Base-by-base conservation (phyloP, 106 monocot genomes). In the Narthecium ossifragum region DNA sequence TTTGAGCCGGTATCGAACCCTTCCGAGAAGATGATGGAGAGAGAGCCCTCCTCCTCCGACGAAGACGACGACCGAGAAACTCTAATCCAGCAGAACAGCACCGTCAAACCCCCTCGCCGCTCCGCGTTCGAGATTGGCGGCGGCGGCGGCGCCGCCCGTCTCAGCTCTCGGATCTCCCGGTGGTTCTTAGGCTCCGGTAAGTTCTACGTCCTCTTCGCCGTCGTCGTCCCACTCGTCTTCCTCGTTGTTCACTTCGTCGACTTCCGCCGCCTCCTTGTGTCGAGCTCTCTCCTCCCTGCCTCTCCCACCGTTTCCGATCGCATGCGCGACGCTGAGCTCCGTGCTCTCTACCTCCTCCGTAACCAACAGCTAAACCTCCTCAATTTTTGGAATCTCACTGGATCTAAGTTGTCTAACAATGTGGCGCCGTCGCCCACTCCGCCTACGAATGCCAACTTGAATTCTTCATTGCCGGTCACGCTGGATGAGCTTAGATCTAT, bases 241-340 rank as follows among this genome's bases (percentile, higher is more conserved):
- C 75, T 86, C 49, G 47, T 78, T 56, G 78, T 74, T 71, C 75
- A 83, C 70, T 67, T 60, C 40, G 48, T 76, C 60, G 76, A 71
- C 51, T 34, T 78, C 48, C 55, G 76, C 31, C 73, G 57, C 23
- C 7, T 82, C 53, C 60, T 64, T 58, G 52, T 20, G 17, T 57
- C 29, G 20, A 53, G 51, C 55, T 34, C 69, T 53, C n/a, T 41
- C 27, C 21, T 46, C 32, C n/a, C 11, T 8, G 15, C 60, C 8
- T 54, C 5, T 38, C 51, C 68, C 21, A 53, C 59, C 2, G 70
- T n/a, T n/a, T n/a, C 48, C 29, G 58, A 66, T 8, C 67, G 68
- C 24, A 81, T 90, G 86, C 75, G 83, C 28, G 90, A 98, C 31
- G 65, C 85, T 30, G 90, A 90, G 68, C 84, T 90, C 27, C 65